These are phyloP conservation scores for Pseudozyma tsukubaensis DNA, from an alignment of 1,284 basidiomycete genomes.

Conservation along the genomic window DNA sequence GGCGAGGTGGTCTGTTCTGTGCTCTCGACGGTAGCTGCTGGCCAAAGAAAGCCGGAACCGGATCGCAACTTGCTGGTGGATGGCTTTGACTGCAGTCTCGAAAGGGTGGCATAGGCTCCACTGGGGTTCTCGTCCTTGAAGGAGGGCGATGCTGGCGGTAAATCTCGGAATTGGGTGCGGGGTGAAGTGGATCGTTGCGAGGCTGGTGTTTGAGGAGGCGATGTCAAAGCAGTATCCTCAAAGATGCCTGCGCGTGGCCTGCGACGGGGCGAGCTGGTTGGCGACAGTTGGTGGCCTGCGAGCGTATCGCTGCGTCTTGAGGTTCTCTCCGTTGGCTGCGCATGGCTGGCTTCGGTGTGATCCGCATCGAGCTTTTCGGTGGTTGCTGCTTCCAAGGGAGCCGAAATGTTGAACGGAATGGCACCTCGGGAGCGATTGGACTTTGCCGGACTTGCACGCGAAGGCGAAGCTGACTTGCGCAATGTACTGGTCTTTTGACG, in stretches of 20 bases:
- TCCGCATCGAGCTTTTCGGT: constrained; percentile 18
- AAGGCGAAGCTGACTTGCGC: constrained; percentile 32
- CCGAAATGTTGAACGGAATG: constrained; percentile 42
- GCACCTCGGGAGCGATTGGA: constrained; percentile 19
- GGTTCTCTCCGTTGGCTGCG: background rate
- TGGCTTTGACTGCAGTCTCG: constrained; percentile 34
- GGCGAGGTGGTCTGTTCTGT: constrained; percentile 5
- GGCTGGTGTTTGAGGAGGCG: constrained; percentile 21
- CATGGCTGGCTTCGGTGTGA: background rate
- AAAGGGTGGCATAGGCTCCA: constrained; percentile 45
- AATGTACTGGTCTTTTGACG: constrained; percentile 19
- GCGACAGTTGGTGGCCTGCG: constrained; percentile 11
- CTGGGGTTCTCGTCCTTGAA: constrained; percentile 31
- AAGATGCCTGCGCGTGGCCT: constrained; percentile 39
- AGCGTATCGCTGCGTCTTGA: constrained; percentile 7
- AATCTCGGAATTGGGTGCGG: constrained; percentile 11
- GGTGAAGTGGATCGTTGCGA: constrained; percentile 23
- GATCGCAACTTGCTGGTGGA: constrained; percentile 31
- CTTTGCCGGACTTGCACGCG: constrained; percentile 14
- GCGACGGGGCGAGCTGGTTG: constrained; percentile 28
- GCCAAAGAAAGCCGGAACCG: constrained; percentile 40
- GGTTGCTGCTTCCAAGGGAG: constrained; percentile 23
- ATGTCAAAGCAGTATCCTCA: constrained; percentile 21
- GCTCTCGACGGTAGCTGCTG: constrained; percentile 2
- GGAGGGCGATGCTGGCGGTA: constrained; percentile 19